A percentile compares a stretch with the other conserved stretches of the same genome.
These are phyloP conservation scores for Phialemonium atrogriseum DNA, from an alignment of 2,329 filamentous ascomycete genomes.

Conservation along the genomic window DNA sequence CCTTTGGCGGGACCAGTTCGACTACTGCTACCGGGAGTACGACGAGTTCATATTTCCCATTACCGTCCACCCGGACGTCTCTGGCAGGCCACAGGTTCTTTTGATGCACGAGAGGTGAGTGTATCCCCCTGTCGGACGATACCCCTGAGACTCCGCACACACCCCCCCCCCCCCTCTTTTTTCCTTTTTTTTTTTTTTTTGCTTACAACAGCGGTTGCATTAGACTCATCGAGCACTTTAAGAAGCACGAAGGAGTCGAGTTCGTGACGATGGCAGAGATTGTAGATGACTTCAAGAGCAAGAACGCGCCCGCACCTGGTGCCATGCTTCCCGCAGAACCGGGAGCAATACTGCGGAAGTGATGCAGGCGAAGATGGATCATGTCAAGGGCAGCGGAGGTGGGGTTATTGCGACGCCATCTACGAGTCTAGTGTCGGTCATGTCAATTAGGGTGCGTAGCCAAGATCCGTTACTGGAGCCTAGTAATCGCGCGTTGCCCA, in stretches of 20 bases:
- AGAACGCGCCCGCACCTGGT: conserved; percentile 46
- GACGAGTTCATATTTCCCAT: conserved; percentile 72
- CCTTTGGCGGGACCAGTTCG: conserved; percentile 58
- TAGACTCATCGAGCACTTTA: conserved; percentile 57
- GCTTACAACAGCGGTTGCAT: no score
- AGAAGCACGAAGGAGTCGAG: conserved; percentile 50
- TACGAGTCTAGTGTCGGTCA: no score
- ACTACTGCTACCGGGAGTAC: conserved; percentile 69
- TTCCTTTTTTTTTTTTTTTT: no score
- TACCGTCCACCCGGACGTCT: conserved; percentile 67
- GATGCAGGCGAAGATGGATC: no score
- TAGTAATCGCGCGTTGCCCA: no score
- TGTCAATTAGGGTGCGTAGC: no score
- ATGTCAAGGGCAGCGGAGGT: no score
- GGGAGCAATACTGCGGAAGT: conserved; percentile 42
- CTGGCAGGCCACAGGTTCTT: conserved; percentile 60
- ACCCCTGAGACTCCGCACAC: no score
- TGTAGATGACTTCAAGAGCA: conserved; percentile 63
- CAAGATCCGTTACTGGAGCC: no score
- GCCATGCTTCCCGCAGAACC: conserved; percentile 51
- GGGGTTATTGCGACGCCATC: no score
- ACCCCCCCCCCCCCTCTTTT: no score
- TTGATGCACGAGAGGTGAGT: conserved; percentile 60
- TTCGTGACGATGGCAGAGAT: conserved; percentile 65
- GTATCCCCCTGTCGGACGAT: no score